Conservation (phyloP, 495 filamentous ascomycete species). For the Lophium mytilinum region DNA sequence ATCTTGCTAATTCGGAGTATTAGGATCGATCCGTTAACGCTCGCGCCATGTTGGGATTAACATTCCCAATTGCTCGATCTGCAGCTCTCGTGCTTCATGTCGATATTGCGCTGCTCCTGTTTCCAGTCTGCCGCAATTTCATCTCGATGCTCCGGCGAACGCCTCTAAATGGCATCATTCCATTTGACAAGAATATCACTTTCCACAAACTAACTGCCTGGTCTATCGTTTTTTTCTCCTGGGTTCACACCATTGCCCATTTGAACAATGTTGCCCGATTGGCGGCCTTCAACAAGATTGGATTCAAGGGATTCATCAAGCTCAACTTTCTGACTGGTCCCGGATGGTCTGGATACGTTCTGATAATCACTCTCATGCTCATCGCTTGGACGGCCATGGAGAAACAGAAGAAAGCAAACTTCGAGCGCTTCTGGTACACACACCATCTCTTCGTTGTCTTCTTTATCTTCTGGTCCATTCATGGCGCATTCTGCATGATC, state of each 20-base stretch:
- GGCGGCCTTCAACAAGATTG: slow-evolving; percentile 59
- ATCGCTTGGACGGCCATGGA: slow-evolving; percentile 64
- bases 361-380: slow-evolving; percentile 59
- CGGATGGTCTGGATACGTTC: slow-evolving; percentile 72
- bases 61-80: slow-evolving; percentile 62
- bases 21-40: slow-evolving; percentile 54
- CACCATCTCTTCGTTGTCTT: slow-evolving; percentile 73
- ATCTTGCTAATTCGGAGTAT: neutral
- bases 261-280: slow-evolving; percentile 75
- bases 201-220: slow-evolving; percentile 75
- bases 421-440: slow-evolving; percentile 74
- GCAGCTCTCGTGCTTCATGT: slow-evolving; percentile 65
- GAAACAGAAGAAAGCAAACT: slow-evolving; percentile 60
- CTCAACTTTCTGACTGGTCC: slow-evolving; percentile 66
- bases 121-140: slow-evolving; percentile 70
- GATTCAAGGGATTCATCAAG: slow-evolving; percentile 61
- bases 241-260: slow-evolving; percentile 71
- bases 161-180: slow-evolving; percentile 67
- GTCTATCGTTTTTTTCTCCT: slow-evolving; percentile 75
- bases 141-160: slow-evolving; percentile 69
- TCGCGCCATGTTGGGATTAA: slow-evolving; percentile 56
- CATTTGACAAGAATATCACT: slow-evolving; percentile 73
- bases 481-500: slow-evolving; percentile 76
- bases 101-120: slow-evolving; percentile 65
- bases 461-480: slow-evolving; percentile 75